Evolutionary conservation across 345 rosid species (phyloP), one percentile per base, ranked within the genome.

Genomic region (Linum tenue): DNA sequence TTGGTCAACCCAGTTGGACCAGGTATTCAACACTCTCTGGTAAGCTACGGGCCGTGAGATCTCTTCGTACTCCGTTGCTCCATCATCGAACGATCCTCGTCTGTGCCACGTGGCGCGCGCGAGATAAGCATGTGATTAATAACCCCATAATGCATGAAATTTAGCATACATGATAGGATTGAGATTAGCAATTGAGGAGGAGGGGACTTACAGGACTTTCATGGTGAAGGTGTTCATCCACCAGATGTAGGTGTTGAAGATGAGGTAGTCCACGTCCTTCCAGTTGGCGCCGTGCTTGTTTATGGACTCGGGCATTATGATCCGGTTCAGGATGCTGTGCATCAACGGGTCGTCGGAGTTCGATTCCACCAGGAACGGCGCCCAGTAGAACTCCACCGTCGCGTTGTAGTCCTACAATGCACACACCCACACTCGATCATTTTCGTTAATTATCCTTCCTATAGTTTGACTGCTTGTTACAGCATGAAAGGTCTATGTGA

Each of bases 211-310:
- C 91, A 84, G 39, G 22, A 81, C 79, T 83, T 82, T 84, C 65
- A 82, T 67, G 36, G 75, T 77, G 38, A 69, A 73, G 55, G 76
- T 64, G 63, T 74, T 79, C 43, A 70, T 76, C 95, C 91, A 88
- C 95, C 95, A 88, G 62, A 79, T 76, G 41, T 84, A 85, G 1
- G 91, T 69, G 71, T 84, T 84, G 72, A 88, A 85, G 55, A 88
- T 63, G 50, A 88, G 81, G 61, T 68, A 84, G 66, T 82, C 83
- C 2, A 69, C 75, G 17, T 67, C 77, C 63, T 82, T 81, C 91
- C 91, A 88, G 58, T 69, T 74, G 6, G 76, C 73, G 2, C 87
- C 89, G 10, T 82, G 85, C 36, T 81, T 85, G 16, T 76, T 63
- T 58, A 88, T 88, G 22, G 95, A 85, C 71, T 75, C 73, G 15